phyloP scores from a whole-genome alignment of 257 asterid genomes.

The Nicotiana noctiflora region DNA sequence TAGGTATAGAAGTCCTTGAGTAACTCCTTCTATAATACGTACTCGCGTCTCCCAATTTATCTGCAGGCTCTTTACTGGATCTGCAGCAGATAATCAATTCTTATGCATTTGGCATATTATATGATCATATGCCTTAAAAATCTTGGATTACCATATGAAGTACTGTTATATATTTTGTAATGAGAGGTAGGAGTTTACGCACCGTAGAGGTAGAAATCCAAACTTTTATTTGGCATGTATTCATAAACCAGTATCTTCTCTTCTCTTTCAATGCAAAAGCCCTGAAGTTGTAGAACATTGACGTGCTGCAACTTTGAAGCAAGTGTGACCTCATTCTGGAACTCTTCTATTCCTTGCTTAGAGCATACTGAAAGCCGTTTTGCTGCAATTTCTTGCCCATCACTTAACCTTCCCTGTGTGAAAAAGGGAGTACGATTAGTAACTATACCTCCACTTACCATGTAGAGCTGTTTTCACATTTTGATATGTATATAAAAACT shows the following conservation, averaged over 20 bases:
- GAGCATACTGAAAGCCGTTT: slow-evolving; percentile 32
- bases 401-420: slow-evolving; percentile 21
- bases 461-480: neutral
- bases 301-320: slow-evolving; percentile 33
- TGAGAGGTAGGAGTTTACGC: neutral
- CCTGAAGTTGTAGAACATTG: slow-evolving; percentile 24
- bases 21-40: slow-evolving; percentile 31
- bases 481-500: neutral
- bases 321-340: slow-evolving; percentile 29
- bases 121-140: neutral
- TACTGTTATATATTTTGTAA: neutral
- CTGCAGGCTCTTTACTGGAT: slow-evolving; percentile 14
- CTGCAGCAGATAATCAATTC: slow-evolving; percentile 13
- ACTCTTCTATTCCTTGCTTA: slow-evolving; percentile 31
- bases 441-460: neutral
- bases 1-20: slow-evolving; percentile 41
- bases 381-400: slow-evolving; percentile 29
- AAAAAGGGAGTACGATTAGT: neutral
- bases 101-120: neutral
- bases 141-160: neutral
- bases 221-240: slow-evolving; percentile 27
- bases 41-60: slow-evolving; percentile 27
- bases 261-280: slow-evolving; percentile 20
- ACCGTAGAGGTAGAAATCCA: slow-evolving; percentile 29
- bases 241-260: slow-evolving; percentile 34